phyloP scores from a whole-genome alignment of 2,329 filamentous ascomycete genomes.

The Phaeosphaeriaceae sp. region DNA sequence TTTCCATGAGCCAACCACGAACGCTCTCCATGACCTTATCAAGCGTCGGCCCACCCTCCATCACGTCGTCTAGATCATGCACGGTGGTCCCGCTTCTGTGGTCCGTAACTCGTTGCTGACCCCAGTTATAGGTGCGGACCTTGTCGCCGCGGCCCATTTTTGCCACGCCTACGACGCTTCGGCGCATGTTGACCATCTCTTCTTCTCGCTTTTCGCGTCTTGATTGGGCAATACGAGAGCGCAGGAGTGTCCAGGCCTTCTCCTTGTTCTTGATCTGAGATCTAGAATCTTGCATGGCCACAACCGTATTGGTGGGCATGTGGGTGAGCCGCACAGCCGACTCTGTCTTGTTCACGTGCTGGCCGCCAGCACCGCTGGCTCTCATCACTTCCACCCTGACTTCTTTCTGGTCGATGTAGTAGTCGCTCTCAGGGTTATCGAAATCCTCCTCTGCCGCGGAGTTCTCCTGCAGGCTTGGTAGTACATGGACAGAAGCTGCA shows the following conservation, averaged over 20 bases:
- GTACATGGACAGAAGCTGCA: conserved; percentile 88
- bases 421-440: conserved; percentile 87
- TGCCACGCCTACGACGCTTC: conserved; percentile 79
- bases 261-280: conserved; percentile 91
- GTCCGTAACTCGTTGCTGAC: conserved; percentile 83
- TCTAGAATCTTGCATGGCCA: conserved; percentile 90
- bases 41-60: conserved; percentile 75
- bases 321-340: conserved; percentile 94
- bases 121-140: conserved; percentile 87
- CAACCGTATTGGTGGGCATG: conserved; percentile 81
- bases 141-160: conserved; percentile 91
- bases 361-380: conserved; percentile 88
- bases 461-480: conserved; percentile 78
- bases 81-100: conserved; percentile 82
- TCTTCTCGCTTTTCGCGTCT: conserved; percentile 84
- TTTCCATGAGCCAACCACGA: conserved; percentile 74
- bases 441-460: conserved; percentile 63
- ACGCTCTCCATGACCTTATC: conserved; percentile 81
- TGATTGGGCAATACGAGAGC: conserved; percentile 80
- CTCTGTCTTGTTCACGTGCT: conserved; percentile 99
- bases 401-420: conserved; percentile 85
- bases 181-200: conserved; percentile 74
- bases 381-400: conserved; percentile 89
- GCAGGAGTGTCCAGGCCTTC: conserved; percentile 83
- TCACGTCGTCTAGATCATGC: conserved; percentile 80